A percentile compares a stretch with the other conserved stretches of the same genome.
Evolutionary conservation across 176 grass and related monocot genomes (phyloP).

Genomic region (Luzula sylvatica): DNA sequence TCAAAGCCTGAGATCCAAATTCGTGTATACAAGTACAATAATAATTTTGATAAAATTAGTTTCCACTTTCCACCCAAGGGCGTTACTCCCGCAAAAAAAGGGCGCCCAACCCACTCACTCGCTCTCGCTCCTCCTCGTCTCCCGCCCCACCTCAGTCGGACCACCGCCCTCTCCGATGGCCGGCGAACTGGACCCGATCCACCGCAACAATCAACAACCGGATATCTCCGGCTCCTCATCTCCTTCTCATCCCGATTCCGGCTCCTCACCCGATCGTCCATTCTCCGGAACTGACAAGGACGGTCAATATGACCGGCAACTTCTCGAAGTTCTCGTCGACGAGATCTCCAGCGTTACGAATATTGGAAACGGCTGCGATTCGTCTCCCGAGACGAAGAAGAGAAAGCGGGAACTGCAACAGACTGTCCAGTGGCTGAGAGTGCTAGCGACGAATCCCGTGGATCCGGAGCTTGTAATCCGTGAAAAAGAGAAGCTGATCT

Average conservation of each 20-base stretch:
- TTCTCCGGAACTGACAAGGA: constrained; percentile 12
- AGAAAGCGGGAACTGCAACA: constrained; percentile 33
- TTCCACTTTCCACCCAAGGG: background rate
- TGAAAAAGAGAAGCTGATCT: constrained; percentile 37
- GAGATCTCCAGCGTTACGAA: constrained; percentile 14
- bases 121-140: constrained; percentile 19
- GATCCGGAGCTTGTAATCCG: constrained; percentile 19
- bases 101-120: constrained; percentile 15
- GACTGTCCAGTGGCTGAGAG: constrained; percentile 40
- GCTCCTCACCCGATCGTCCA: constrained; percentile 15
- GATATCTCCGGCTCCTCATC: constrained; percentile 8
- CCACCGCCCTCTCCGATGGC: constrained; percentile 50
- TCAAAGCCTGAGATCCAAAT: too few relatives aligned
- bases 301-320: constrained; percentile 3
- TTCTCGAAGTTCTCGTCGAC: constrained; percentile 29
- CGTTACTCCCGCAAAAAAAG: constrained; percentile 9
- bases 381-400: background rate
- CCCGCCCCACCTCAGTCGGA: constrained; percentile 34
- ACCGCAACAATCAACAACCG: constrained; percentile 27
- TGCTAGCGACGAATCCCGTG: constrained; percentile 39
- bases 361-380: background rate
- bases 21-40: too few relatives aligned
- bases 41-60: background rate
- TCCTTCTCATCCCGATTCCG: background rate
- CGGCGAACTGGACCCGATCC: constrained; percentile 18